A percentile compares a stretch with the other conserved stretches of the same genome.
These are phyloP conservation scores for Aureobasidium leucospermi DNA, from an alignment of 2,329 filamentous ascomycete species.

Conservation along the genomic window DNA sequence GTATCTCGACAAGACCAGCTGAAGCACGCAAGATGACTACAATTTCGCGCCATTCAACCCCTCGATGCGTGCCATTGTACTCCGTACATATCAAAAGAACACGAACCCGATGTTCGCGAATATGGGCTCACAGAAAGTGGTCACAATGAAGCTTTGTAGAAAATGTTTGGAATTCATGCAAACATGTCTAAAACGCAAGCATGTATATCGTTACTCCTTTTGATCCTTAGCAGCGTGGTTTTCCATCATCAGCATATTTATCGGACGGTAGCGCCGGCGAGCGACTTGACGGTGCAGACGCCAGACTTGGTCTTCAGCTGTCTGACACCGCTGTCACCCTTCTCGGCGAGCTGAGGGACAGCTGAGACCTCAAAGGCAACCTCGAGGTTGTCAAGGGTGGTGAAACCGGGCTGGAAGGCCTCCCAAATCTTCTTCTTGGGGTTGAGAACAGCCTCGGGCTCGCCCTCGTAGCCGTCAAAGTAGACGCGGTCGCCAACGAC, in stretches of 20 bases:
- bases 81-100: too few species aligned
- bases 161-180: neutral
- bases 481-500: conserved; percentile 80
- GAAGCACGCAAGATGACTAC: too few species aligned
- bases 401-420: conserved; percentile 91
- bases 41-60: too few species aligned
- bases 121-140: too few species aligned
- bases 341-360: conserved; percentile 67
- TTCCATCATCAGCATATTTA: conserved; percentile 38
- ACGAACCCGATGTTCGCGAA: too few species aligned
- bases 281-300: conserved; percentile 71
- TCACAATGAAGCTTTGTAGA: neutral
- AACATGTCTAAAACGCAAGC: neutral
- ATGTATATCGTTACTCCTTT: neutral
- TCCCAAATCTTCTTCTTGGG: conserved; percentile 99
- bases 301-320: conserved; percentile 72
- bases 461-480: conserved; percentile 91
- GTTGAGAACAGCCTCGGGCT: conserved; percentile 89
- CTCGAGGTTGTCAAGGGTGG: conserved; percentile 71
- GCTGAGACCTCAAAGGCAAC: conserved; percentile 77
- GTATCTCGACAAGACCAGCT: too few species aligned
- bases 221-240: neutral
- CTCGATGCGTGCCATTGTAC: too few species aligned
- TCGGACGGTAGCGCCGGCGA: conserved; percentile 76
- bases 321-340: conserved; percentile 47